Conservation (phyloP, 768 basidiomycete genomes). For the Lactarius hengduanensis region DNA sequence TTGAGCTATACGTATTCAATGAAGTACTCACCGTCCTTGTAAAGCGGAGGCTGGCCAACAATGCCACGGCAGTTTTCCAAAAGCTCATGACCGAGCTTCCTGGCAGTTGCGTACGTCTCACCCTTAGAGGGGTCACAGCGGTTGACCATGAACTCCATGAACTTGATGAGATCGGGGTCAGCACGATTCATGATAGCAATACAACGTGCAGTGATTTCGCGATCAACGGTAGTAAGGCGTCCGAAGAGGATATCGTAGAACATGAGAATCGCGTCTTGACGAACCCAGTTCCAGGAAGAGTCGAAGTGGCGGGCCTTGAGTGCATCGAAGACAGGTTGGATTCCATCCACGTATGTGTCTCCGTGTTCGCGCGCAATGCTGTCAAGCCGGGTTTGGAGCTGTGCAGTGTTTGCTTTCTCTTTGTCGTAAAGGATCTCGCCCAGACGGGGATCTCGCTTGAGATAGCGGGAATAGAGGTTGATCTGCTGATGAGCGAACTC, state of each 20-base stretch:
- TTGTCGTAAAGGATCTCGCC: slow-evolving; percentile 88
- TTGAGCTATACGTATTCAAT: neutral
- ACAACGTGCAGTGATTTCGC: slow-evolving; percentile 95
- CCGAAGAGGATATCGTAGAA: slow-evolving; percentile 99
- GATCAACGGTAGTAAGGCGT: slow-evolving; percentile 88
- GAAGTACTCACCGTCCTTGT: slow-evolving; percentile 81
- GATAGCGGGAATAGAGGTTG: slow-evolving; percentile 96
- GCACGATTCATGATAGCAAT: slow-evolving; percentile 98
- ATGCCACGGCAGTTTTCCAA: slow-evolving; percentile 92
- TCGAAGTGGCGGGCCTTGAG: slow-evolving; percentile 98
- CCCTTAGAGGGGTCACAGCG: slow-evolving; percentile 77
- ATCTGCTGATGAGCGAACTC: slow-evolving; percentile 90
- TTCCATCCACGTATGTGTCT: slow-evolving; percentile 89
- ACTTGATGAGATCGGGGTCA: slow-evolving; percentile 84
- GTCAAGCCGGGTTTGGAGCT: slow-evolving; percentile 85
- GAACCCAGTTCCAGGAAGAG: slow-evolving; percentile 99
- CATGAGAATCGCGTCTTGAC: slow-evolving; percentile 95
- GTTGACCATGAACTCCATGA: slow-evolving; percentile 96
- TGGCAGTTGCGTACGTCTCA: slow-evolving; percentile 91
- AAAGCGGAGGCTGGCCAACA: slow-evolving; percentile 78
- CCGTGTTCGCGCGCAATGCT: slow-evolving; percentile 90
- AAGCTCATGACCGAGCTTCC: slow-evolving; percentile 94
- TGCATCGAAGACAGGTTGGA: slow-evolving; percentile 91
- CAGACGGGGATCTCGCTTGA: slow-evolving; percentile 88
- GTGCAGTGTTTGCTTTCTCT: slow-evolving; percentile 70